Evolutionary conservation across 1,139 yeast genomes (phyloP), one percentile per base, ranked within the genome.

Genomic region (Hansenula anomala): DNA sequence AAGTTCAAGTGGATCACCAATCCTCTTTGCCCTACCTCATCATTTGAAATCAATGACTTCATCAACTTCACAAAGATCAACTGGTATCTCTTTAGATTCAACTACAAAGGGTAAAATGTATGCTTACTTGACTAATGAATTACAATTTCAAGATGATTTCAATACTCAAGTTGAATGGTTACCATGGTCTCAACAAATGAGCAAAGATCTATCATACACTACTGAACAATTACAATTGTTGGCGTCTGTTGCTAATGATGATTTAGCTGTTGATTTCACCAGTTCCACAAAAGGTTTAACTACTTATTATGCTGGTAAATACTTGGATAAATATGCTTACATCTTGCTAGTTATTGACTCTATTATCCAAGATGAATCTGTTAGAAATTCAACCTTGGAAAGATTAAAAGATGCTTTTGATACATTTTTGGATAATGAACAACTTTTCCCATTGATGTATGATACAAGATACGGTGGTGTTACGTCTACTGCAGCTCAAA

Each of bases 291-390:
- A 67, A 30, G 59, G 65, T 9, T 62, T 69, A 54, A 70, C 77
- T 38, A 80, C 74, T 47, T 86, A 85, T 58, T 73, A 66, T 48
- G 67, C 84, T 7, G 94, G 92, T 34, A 85, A 85, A 60, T 70
- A 75, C n/a, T 54, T 81, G 34, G 92, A 83, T 60, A 84, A 83
- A 61, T 84, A 76, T 55, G 89, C 92, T 9, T 79, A 81, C 58
- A 73, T 84, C 38, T 66, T 83, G 37, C 71, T 80, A 44, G 84
- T 80, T 10, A 75, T 80, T 31, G 65, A 73, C 45, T 85, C 79
- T 35, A 71, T 84, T 39, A 61, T 84, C 39, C 60, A 71, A 36
- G 82, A 82, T 51, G 69, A 71, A 4, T 67, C 56, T 7, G 71
- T 71, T 17, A 65, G 88, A 12, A 52, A 64, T 31, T 55, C 68